A percentile compares a stretch with the other conserved stretches of the same genome.
phyloP scores from a whole-genome alignment of 768 basidiomycete genomes.

The Cyclocybe aegerita region DNA sequence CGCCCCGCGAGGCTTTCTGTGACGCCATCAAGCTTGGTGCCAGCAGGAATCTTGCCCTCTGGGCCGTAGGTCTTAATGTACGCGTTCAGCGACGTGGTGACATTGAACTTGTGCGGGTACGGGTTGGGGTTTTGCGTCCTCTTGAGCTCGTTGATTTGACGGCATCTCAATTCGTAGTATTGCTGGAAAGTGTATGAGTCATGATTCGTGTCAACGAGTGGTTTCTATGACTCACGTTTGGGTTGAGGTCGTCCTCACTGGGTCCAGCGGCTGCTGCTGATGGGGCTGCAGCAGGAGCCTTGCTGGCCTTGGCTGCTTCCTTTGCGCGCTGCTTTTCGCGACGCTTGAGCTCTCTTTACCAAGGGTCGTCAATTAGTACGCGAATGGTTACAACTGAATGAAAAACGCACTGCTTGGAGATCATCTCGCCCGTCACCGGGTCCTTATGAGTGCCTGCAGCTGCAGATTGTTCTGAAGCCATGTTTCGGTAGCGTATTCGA shows the following conservation, averaged over 20 bases:
- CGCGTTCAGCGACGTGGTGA: constrained; percentile 67
- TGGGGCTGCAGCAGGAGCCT: constrained; percentile 40
- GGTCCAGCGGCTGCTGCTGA: constrained; percentile 41
- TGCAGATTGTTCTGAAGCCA: constrained; percentile 43
- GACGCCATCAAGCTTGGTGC: constrained; percentile 59
- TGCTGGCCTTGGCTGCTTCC: constrained; percentile 74
- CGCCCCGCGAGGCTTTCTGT: constrained; percentile 81
- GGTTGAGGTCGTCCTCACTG: constrained; percentile 84
- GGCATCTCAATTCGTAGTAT: constrained; percentile 94
- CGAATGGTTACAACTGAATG: constrained; percentile 14
- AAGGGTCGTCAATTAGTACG: constrained; percentile 24
- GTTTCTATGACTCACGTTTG: constrained; percentile 64
- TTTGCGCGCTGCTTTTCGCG: constrained; percentile 84
- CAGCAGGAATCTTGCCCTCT: constrained; percentile 69
- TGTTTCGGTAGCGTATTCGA: constrained; percentile 22
- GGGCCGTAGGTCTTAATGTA: constrained; percentile 75
- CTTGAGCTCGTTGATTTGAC: constrained; percentile 84
- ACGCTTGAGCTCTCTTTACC: constrained; percentile 85
- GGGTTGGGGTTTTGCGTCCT: constrained; percentile 86
- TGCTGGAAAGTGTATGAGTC: constrained; percentile 52
- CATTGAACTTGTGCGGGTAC: constrained; percentile 99
- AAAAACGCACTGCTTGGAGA: constrained; percentile 85
- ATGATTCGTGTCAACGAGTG: not conserved
- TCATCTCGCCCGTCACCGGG: constrained; percentile 91
- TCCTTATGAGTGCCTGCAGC: constrained; percentile 60